These are phyloP conservation scores for Diaporthe helianthi DNA, from an alignment of 2,329 filamentous ascomycete genomes.

Conservation along the genomic window DNA sequence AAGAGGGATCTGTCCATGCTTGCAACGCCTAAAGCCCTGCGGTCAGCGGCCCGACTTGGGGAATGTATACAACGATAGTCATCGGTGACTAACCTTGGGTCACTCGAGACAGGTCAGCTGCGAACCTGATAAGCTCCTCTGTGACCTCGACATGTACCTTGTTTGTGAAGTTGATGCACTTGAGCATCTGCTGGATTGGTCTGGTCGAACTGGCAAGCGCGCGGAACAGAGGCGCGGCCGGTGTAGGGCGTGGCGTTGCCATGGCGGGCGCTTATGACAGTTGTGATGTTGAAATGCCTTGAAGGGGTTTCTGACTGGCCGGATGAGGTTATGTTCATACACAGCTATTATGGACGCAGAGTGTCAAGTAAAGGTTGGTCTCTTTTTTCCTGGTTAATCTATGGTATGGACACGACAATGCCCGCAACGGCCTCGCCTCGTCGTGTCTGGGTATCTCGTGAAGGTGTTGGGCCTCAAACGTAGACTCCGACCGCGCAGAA, in stretches of 20 bases:
- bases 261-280: constrained; percentile 28
- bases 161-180: constrained; percentile 65
- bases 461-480: constrained; percentile 69
- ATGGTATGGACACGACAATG: constrained; percentile 47
- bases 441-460: constrained; percentile 35
- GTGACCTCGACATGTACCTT: constrained; percentile 76
- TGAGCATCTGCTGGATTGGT: constrained; percentile 70
- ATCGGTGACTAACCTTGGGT: constrained; percentile 77
- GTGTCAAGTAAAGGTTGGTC: constrained; percentile 37
- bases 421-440: constrained; percentile 31
- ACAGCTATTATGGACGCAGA: constrained; percentile 27
- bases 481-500: constrained; percentile 99
- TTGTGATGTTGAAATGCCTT: neutral
- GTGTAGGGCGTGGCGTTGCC: constrained; percentile 29
- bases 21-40: constrained; percentile 63
- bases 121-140: constrained; percentile 84
- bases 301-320: neutral
- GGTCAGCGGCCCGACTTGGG: constrained; percentile 42
- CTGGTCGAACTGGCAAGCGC: constrained; percentile 80
- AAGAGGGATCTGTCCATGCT: constrained; percentile 92
- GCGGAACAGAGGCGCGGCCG: constrained; percentile 64
- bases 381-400: constrained; percentile 44
- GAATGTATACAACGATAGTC: constrained; percentile 18
- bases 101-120: constrained; percentile 84
- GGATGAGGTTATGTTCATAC: constrained; percentile 29